Evolutionary conservation across 768 basidiomycete genomes (phyloP).

Genomic region (Boletales sp.): DNA sequence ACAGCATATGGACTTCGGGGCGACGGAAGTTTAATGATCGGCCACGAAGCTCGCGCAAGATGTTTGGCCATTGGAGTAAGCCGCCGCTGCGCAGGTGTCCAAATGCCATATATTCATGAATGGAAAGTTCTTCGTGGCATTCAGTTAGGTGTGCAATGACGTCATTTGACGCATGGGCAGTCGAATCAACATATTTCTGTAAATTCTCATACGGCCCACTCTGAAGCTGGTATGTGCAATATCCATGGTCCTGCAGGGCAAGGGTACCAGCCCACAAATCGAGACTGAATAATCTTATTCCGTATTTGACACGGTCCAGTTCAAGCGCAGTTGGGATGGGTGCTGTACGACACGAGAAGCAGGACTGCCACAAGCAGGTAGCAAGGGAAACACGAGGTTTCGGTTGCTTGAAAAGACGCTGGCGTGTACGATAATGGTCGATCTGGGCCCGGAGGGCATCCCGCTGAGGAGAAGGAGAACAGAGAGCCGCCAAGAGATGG

Average conservation of each 20-base stretch:
- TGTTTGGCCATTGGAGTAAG: slow-evolving; percentile 48
- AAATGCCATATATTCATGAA: slow-evolving; percentile 45
- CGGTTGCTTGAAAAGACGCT: not conserved
- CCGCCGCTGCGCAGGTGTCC: slow-evolving; percentile 42
- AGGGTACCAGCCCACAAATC: slow-evolving; percentile 16
- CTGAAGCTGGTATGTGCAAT: slow-evolving; percentile 32
- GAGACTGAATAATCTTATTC: slow-evolving; percentile 26
- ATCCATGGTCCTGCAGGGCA: slow-evolving; percentile 9
- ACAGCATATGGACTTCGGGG: slow-evolving; percentile 37
- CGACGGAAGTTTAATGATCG: slow-evolving; percentile 35
- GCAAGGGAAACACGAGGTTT: slow-evolving; percentile 33
- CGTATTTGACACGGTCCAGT: slow-evolving; percentile 27
- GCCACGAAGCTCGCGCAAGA: slow-evolving; percentile 39
- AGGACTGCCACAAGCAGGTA: slow-evolving; percentile 24
- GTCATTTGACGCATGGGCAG: slow-evolving; percentile 38
- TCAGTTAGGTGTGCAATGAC: slow-evolving; percentile 38
- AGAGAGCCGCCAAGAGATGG: slow-evolving; percentile 34
- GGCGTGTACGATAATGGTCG: not conserved
- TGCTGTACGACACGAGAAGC: no score
- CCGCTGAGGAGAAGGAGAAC: slow-evolving; percentile 6
- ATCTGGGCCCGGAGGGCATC: not conserved
- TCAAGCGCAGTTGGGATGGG: slow-evolving; percentile 12
- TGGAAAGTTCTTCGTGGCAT: slow-evolving; percentile 36
- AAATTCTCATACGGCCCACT: slow-evolving; percentile 32
- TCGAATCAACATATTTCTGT: slow-evolving; percentile 32